phyloP scores from a whole-genome alignment of 179 eudicot genomes.

The Gypsophila paniculata region DNA sequence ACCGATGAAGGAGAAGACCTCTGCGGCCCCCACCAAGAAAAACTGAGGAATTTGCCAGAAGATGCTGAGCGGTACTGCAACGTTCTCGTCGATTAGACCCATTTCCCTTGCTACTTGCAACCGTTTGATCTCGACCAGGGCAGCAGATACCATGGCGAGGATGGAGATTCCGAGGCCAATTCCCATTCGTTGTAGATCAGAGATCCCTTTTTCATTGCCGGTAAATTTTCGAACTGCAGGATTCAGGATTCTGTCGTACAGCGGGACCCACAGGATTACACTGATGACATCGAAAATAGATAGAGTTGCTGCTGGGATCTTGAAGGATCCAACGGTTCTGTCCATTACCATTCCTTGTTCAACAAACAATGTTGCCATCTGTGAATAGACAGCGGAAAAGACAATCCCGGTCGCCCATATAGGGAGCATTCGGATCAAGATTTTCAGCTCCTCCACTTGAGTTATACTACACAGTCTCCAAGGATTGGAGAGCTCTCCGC shows the following conservation, averaged over 20 bases:
- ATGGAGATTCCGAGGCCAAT: constrained; percentile 34
- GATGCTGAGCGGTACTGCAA: constrained; percentile 26
- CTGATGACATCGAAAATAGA: constrained; percentile 29
- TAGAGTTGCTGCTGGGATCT: constrained; percentile 35
- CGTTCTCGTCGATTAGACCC: constrained; percentile 20
- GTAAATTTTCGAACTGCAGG: constrained; percentile 29
- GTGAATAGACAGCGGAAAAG: constrained; percentile 38
- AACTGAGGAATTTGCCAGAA: constrained; percentile 37
- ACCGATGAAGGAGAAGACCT: constrained; percentile 34
- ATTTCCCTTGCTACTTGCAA: constrained; percentile 26
- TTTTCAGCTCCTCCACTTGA: constrained; percentile 45
- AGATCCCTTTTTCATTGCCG: constrained; percentile 30
- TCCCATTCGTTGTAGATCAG: constrained; percentile 32
- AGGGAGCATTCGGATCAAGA: constrained; percentile 38
- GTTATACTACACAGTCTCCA: constrained; percentile 51
- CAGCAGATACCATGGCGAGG: constrained; percentile 33
- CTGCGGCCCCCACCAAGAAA: constrained; percentile 34
- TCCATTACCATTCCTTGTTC: constrained; percentile 50
- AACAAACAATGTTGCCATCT: constrained; percentile 45
- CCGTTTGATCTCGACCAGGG: constrained; percentile 28
- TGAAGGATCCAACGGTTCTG: constrained; percentile 31
- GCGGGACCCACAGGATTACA: constrained; percentile 33
- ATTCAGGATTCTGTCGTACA: constrained; percentile 28
- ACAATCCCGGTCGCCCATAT: constrained; percentile 50
- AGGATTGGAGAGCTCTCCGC: constrained; percentile 19